Evolutionary conservation across 2,329 filamentous ascomycete genomes (phyloP).

Genomic region (Alternaria rosae): DNA sequence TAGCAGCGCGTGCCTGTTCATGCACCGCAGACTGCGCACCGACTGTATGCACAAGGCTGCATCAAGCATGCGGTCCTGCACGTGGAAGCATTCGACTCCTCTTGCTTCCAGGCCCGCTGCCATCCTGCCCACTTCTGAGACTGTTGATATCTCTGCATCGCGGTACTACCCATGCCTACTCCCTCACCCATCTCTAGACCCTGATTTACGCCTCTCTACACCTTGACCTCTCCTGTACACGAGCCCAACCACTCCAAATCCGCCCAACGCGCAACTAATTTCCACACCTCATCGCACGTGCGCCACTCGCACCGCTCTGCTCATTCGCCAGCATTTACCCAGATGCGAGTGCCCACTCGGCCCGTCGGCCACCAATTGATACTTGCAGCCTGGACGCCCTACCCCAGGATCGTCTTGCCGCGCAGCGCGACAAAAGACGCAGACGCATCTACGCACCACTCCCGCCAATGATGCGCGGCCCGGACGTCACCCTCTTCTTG

Average conservation of each 20-base stretch:
- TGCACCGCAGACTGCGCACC: constrained; percentile 1
- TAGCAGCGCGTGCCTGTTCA: constrained; percentile 21
- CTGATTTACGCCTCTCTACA: not conserved
- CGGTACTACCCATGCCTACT: not conserved
- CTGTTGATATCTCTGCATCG: not conserved
- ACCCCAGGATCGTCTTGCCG: constrained; percentile 32
- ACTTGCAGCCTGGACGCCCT: constrained; percentile 17
- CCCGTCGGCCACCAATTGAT: constrained; percentile 23
- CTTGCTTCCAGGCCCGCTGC: not conserved
- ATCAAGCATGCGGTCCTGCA: constrained; percentile 8
- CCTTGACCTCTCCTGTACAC: not conserved
- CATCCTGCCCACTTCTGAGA: not conserved
- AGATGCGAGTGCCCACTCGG: constrained; percentile 7
- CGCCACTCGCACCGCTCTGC: constrained; percentile 6
- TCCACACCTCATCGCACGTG: constrained; percentile 31
- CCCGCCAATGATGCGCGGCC: constrained; percentile 13
- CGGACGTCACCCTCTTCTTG: constrained; percentile 6
- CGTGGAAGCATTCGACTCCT: not conserved
- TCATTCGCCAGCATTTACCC: constrained; percentile 20
- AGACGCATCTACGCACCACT: not conserved
- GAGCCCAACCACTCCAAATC: not conserved
- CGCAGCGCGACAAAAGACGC: constrained; percentile 1
- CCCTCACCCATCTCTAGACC: not conserved
- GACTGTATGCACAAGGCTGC: constrained; percentile 18
- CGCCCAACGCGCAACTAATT: constrained; percentile 16